phyloP scores from a whole-genome alignment of 1,139 yeast species.

The Arxiozyma heterogenica region DNA sequence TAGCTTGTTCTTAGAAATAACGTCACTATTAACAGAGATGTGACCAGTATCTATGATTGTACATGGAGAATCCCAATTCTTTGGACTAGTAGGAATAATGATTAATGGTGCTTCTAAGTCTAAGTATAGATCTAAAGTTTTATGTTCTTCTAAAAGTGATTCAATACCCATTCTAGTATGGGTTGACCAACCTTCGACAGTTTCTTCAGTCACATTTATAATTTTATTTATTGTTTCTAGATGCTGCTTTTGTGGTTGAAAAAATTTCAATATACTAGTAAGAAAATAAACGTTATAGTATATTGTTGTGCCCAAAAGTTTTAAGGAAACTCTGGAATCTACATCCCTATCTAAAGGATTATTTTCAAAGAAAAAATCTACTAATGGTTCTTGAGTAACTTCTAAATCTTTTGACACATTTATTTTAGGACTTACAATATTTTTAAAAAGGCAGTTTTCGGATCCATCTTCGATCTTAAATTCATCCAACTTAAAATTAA shows the following conservation, averaged over 20 bases:
- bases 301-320: conserved; percentile 78
- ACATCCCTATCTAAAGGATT: conserved; percentile 81
- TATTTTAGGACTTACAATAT: conserved; percentile 76
- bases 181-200: conserved; percentile 80
- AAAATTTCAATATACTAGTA: conserved; percentile 64
- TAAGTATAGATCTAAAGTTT: conserved; percentile 72
- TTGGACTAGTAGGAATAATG: conserved; percentile 78
- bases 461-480: conserved; percentile 85
- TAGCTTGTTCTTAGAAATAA: conserved; percentile 63
- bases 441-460: conserved; percentile 61
- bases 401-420: conserved; percentile 3
- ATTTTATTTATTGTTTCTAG: conserved; percentile 85
- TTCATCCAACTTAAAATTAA: conserved; percentile 68
- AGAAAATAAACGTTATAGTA: conserved; percentile 78
- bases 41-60: conserved; percentile 95
- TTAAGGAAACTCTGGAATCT: conserved; percentile 65
- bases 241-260: conserved; percentile 80
- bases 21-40: conserved; percentile 70
- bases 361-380: conserved; percentile 71
- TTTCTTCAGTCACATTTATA: conserved; percentile 91
- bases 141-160: conserved; percentile 89
- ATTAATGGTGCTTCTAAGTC: conserved; percentile 92
- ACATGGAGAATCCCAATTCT: conserved; percentile 76
- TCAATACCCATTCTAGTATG: conserved; percentile 91
- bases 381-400: conserved; percentile 46